Percentiles rank a stretch among this genome's conserved stretches.
Conservation (phyloP, 163 green algal species). For the Chlamydomonas reinhardtii region DNA sequence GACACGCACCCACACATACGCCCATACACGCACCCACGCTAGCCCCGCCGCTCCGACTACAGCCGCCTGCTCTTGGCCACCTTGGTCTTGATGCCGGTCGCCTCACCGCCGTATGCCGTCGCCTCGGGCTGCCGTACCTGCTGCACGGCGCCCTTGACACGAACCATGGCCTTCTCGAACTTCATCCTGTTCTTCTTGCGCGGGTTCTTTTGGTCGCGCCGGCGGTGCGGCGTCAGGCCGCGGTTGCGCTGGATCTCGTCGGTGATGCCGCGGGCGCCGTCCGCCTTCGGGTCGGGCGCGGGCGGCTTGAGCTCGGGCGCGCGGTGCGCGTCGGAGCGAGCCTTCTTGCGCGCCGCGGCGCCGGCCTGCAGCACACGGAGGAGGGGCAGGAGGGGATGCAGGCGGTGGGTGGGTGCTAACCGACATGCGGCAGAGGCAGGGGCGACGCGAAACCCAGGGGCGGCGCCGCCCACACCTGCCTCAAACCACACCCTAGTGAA, state of each 20-base stretch:
- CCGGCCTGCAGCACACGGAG: slow-evolving; percentile 32
- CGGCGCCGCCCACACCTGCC: too few species aligned
- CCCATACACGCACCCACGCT: too few species aligned
- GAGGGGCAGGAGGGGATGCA: neutral
- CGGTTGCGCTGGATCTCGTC: slow-evolving; percentile 95
- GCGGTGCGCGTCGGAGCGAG: slow-evolving; percentile 60
- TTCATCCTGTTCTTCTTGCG: slow-evolving; percentile 90
- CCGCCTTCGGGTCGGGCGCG: slow-evolving; percentile 69
- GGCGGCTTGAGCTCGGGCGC: slow-evolving; percentile 69
- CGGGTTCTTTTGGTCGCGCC: slow-evolving; percentile 93
- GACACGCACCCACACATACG: too few species aligned
- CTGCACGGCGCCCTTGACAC: slow-evolving; percentile 85
- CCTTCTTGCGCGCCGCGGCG: slow-evolving; percentile 71
- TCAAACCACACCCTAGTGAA: too few species aligned
- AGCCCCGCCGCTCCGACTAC: neutral
- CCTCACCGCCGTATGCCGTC: slow-evolving; percentile 91
- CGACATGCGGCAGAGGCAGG: too few species aligned
- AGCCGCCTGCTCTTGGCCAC: slow-evolving; percentile 81
- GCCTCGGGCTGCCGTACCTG: slow-evolving; percentile 25
- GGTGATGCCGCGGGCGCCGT: slow-evolving; percentile 67
- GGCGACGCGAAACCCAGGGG: too few species aligned
- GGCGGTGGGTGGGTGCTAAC: neutral
- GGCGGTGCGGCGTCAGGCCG: slow-evolving; percentile 95
- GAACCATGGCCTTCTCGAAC: slow-evolving; percentile 86
- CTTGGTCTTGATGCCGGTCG: slow-evolving; percentile 93